These are phyloP conservation scores for Curvularia verruculosa DNA, from an alignment of 2,329 filamentous ascomycete species.

Conservation along the genomic window DNA sequence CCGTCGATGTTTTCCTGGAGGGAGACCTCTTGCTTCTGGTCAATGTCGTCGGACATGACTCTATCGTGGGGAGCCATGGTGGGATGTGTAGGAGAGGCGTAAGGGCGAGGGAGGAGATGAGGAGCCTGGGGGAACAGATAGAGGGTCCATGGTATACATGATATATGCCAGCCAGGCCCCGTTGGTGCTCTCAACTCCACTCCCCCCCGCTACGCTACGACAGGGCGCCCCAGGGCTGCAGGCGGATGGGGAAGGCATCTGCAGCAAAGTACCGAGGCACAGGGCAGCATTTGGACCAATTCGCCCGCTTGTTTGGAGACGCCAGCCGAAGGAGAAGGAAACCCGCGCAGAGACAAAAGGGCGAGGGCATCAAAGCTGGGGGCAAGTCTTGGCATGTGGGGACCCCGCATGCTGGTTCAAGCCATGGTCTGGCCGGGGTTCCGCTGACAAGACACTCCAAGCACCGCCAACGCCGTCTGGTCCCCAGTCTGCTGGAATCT, in stretches of 20 bases:
- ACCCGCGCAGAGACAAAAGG: constrained; percentile 15
- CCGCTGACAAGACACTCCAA: constrained; percentile 24
- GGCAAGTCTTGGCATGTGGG: constrained; percentile 37
- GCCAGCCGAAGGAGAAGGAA: constrained; percentile 4
- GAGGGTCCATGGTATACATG: constrained; percentile 9
- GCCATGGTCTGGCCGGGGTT: constrained; percentile 15
- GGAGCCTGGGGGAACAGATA: not conserved
- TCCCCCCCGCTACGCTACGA: constrained; percentile 19
- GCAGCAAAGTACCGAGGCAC: constrained; percentile 36
- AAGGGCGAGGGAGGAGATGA: constrained; percentile 4
- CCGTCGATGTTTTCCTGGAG: constrained; percentile 36
- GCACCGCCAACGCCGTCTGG: constrained; percentile 10
- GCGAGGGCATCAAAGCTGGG: constrained; percentile 26
- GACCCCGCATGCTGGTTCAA: constrained; percentile 33
- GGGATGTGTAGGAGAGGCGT: constrained; percentile 1
- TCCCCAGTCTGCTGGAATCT: constrained; percentile 9
- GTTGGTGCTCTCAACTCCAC: not conserved
- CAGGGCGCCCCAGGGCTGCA: constrained; percentile 11
- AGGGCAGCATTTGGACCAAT: constrained; percentile 11
- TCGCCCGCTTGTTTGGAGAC: constrained; percentile 5
- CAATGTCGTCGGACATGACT: constrained; percentile 31
- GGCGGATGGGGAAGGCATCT: not conserved
- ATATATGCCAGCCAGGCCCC: constrained; percentile 5
- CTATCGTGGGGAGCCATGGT: constrained; percentile 11
- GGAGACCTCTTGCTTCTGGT: constrained; percentile 31